Base-by-base conservation (phyloP, 1,284 basidiomycete species). In the Marasmius fiardii region DNA sequence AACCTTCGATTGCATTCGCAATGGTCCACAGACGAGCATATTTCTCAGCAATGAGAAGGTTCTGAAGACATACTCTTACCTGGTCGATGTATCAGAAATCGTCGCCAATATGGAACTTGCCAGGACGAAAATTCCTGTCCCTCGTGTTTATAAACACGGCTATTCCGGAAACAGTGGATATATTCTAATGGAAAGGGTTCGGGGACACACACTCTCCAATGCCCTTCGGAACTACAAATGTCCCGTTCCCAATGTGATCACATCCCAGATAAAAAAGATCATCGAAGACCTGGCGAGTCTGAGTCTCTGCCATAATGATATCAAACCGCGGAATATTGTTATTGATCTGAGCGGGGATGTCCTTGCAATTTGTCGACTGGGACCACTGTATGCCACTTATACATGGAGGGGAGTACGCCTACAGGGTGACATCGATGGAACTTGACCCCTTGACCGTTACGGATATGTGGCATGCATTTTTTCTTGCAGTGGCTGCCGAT, bases 151-250 rank as follows among this genome's bases (percentile, higher is more conserved):
- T n/a, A 33, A 49, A 7, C 44, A 56, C 26, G 54, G 54, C n/a
- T 31, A 47, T 21, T 56, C 54, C 4, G 54, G 54, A 18, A 56
- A 56, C 24, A 51, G 49, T 24, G 28, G 31, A 11, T 56, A 51
- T 33, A 56, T 52, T 16, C 28, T 56, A 21, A 56, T 56, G 54
- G 54, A 56, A 49, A n/a, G 24, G n/a, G 28, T 56, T 2, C 28
- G 18, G 3, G 48, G 43, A 24, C 31, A 10, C 33, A 28, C 41
- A 23, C 41, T 51, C 23, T 21, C 54, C 20, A 8, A 21, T 21
- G 37, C 21, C 6, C 48, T 55, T 39, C 21, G 14, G 5, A 31
- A 49, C 14, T 43, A 23, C 21, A 26, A 49, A 21, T n/a, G 45
- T 1, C 26, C 18, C 7, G 41, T 54, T 16, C 53, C 53, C 2